A percentile compares a stretch with the other conserved stretches of the same genome.
phyloP scores from a whole-genome alignment of 1,284 basidiomycete genomes.

The Volvariella surrecta region DNA sequence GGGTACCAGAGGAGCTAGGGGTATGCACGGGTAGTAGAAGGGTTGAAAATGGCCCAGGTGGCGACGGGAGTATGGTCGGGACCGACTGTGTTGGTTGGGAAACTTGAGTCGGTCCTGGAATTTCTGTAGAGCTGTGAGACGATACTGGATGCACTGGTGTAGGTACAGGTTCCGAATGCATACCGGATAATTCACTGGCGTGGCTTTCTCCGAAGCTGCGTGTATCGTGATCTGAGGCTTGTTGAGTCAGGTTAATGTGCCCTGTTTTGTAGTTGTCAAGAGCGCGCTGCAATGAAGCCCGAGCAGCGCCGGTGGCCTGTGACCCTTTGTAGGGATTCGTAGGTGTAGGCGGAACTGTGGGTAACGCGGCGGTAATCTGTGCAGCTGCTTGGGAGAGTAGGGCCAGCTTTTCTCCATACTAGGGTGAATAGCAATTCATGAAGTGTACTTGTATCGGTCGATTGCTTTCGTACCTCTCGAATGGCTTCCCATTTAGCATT shows the following conservation, averaged over 20 bases:
- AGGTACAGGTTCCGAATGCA: conserved; percentile 28
- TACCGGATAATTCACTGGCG: conserved; percentile 57
- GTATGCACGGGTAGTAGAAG: conserved; percentile 19
- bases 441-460: conserved; percentile 15
- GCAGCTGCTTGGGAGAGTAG: conserved; percentile 61
- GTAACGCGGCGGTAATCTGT: conserved; percentile 50
- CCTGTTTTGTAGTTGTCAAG: conserved; percentile 70
- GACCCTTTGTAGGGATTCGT: conserved; percentile 49
- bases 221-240: conserved; percentile 45
- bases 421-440: conserved; percentile 13
- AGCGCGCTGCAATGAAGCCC: conserved; percentile 68
- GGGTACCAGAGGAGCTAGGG: too few species aligned
- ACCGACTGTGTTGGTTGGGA: conserved; percentile 39
- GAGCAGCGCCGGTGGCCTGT: conserved; percentile 53
- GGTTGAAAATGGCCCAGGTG: conserved; percentile 42
- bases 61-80: conserved; percentile 33
- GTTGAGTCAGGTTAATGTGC: conserved; percentile 41
- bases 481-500: conserved; percentile 67
- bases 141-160: conserved; percentile 23
- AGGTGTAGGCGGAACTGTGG: conserved; percentile 50
- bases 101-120: not conserved
- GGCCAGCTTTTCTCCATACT: conserved; percentile 73
- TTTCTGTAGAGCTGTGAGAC: conserved; percentile 27
- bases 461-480: conserved; percentile 54
- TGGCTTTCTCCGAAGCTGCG: conserved; percentile 77